These are phyloP conservation scores for Phytophthora syringae DNA, from an alignment of 352 stramenopile genomes.

Conservation along the genomic window DNA sequence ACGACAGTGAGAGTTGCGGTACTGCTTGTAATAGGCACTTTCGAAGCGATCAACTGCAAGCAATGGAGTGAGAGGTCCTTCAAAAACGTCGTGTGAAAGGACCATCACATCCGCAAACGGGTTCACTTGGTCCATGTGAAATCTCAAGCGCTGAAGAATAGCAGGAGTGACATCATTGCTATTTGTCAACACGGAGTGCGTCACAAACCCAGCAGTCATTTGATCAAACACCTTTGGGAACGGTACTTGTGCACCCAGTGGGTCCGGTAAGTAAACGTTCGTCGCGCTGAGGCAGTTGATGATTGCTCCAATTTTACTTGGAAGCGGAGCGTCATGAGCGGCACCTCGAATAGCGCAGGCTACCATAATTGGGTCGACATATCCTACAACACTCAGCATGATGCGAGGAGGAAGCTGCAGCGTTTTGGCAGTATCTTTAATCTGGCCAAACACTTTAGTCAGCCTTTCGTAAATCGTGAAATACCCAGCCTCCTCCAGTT, in stretches of 20 bases:
- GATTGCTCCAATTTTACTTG: slow-evolving; percentile 53
- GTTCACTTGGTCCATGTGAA: slow-evolving; percentile 70
- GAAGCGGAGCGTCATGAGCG: slow-evolving; percentile 14
- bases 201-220: slow-evolving; percentile 65
- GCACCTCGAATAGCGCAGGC: slow-evolving; percentile 45
- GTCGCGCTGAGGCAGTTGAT: slow-evolving; percentile 60
- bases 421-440: slow-evolving; percentile 24
- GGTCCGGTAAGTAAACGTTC: slow-evolving; percentile 64
- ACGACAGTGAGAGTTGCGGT: slow-evolving; percentile 54
- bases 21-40: slow-evolving; percentile 59
- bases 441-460: slow-evolving; percentile 16
- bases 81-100: slow-evolving; percentile 67
- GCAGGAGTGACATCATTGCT: slow-evolving; percentile 46
- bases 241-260: slow-evolving; percentile 36
- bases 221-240: slow-evolving; percentile 79
- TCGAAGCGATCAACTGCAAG: slow-evolving; percentile 67
- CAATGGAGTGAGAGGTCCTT: slow-evolving; percentile 59
- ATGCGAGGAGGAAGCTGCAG: slow-evolving; percentile 45
- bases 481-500: slow-evolving; percentile 36
- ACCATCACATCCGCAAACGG: slow-evolving; percentile 78
- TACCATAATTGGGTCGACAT: slow-evolving; percentile 62
- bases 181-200: slow-evolving; percentile 68
- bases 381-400: slow-evolving; percentile 62
- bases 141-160: slow-evolving; percentile 60
- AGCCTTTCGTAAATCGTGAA: slow-evolving; percentile 34